Evolutionary conservation across 2,329 filamentous ascomycete genomes (phyloP).

Genomic region (Stagonosporopsis chrysanthemi): DNA sequence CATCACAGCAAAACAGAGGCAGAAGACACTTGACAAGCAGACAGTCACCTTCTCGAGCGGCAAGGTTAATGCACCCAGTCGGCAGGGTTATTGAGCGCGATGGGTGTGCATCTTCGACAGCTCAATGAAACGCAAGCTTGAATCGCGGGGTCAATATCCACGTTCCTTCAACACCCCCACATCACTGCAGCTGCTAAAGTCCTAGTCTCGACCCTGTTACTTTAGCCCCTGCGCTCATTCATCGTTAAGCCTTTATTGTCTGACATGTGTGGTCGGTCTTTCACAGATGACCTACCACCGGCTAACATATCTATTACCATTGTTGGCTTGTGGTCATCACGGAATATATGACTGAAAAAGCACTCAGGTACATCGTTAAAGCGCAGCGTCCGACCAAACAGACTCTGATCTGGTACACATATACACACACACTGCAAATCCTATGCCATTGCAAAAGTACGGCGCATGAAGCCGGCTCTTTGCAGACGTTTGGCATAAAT

Average conservation of each 20-base stretch:
- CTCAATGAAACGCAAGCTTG: background rate
- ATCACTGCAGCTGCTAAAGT: background rate
- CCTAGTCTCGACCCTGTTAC: background rate
- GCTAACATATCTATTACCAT: background rate
- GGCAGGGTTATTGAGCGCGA: constrained; percentile 15
- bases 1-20: constrained; percentile 66
- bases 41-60: constrained; percentile 47
- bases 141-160: background rate
- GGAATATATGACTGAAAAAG: background rate
- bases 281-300: background rate
- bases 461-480: background rate
- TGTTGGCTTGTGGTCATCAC: background rate
- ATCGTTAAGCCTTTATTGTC: background rate
- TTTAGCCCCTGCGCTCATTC: background rate
- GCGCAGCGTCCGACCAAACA: background rate
- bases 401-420: background rate
- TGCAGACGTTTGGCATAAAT: too few species aligned
- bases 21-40: constrained; percentile 51
- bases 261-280: background rate
- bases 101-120: background rate
- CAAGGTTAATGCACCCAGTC: constrained; percentile 35
- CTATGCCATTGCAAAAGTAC: background rate
- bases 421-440: background rate
- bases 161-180: background rate
- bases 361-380: background rate